Conservation (phyloP, 345 rosid species). For the Gossypium herbaceum region DNA sequence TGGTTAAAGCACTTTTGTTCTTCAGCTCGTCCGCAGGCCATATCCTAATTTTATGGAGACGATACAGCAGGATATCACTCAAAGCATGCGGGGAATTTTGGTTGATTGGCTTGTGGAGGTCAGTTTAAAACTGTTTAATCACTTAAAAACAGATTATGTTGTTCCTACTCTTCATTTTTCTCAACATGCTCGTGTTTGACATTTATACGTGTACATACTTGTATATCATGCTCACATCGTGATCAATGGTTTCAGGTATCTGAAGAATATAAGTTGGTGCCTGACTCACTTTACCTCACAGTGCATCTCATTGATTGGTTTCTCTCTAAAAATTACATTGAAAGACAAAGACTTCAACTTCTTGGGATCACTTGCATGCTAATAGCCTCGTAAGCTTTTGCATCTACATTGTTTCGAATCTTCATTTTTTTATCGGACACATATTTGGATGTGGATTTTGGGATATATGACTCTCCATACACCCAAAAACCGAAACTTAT, state of each 20-base stretch:
- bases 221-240: no score
- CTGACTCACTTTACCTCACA: conserved; percentile 85
- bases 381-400: conserved; percentile 76
- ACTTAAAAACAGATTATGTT: neutral
- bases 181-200: no score
- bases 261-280: conserved; percentile 79
- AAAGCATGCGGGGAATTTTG: conserved; percentile 80
- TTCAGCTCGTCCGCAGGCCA: conserved; percentile 66
- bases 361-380: conserved; percentile 97
- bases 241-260: conserved; percentile 54
- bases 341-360: conserved; percentile 74
- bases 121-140: conserved; percentile 3
- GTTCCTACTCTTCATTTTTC: no score
- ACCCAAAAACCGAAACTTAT: no score
- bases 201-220: no score
- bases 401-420: neutral
- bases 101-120: conserved; percentile 99
- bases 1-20: conserved; percentile 17
- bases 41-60: conserved; percentile 60
- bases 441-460: neutral
- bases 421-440: neutral
- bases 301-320: conserved; percentile 78
- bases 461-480: no score
- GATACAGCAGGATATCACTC: conserved; percentile 69
- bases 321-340: conserved; percentile 62